These are phyloP conservation scores for Elsinoe arachidis DNA, from an alignment of 2,329 filamentous ascomycete species.

Conservation along the genomic window DNA sequence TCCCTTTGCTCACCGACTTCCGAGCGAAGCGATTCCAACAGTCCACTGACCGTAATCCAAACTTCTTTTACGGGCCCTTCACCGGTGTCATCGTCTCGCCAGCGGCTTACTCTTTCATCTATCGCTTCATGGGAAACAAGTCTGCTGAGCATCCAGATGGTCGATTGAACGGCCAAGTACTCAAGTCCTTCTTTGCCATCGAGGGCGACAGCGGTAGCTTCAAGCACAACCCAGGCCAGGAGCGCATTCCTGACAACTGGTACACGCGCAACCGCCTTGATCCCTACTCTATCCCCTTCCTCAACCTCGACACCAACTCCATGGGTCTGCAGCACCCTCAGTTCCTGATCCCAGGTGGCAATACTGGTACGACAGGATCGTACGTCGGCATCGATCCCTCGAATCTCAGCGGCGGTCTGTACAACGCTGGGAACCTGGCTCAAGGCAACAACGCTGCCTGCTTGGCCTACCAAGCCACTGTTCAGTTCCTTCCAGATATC, in stretches of 20 bases:
- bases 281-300: constrained; percentile 27
- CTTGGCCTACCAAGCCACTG: constrained; percentile 34
- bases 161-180: constrained; percentile 27
- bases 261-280: constrained; percentile 25
- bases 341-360: constrained; percentile 29
- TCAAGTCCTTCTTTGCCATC: constrained; percentile 35
- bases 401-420: constrained; percentile 33
- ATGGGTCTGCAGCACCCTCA: constrained; percentile 24
- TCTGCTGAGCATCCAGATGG: constrained; percentile 32
- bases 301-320: constrained; percentile 18
- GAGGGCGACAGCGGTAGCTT: constrained; percentile 26
- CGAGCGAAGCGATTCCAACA: constrained; percentile 24
- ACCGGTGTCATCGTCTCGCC: constrained; percentile 19
- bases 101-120: constrained; percentile 26
- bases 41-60: constrained; percentile 24
- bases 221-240: constrained; percentile 28
- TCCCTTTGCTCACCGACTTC: constrained; percentile 24
- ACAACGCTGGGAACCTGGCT: constrained; percentile 34
- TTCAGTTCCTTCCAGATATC: constrained; percentile 36
- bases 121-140: constrained; percentile 34
- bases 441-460: constrained; percentile 43
- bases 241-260: constrained; percentile 36
- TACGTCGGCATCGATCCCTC: constrained; percentile 29
- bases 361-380: constrained; percentile 27
- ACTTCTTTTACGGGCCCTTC: constrained; percentile 20